phyloP scores from a whole-genome alignment of 2,329 filamentous ascomycete species.

The Stachybotrys echinatus region DNA sequence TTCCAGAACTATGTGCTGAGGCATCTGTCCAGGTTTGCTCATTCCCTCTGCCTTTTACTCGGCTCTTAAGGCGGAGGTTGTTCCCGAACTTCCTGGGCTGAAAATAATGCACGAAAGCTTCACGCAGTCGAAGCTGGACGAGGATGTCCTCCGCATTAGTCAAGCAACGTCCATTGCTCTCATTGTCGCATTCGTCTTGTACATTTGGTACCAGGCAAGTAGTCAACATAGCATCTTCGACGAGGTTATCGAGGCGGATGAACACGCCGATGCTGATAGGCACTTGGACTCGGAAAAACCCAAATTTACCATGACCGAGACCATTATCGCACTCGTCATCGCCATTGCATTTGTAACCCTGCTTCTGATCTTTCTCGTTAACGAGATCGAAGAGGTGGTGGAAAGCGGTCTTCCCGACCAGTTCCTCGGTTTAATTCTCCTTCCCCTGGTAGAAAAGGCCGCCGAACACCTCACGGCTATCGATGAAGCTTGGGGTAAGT shows the following conservation, averaged over 20 bases:
- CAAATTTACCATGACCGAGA: conserved; percentile 63
- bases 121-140: conserved; percentile 30
- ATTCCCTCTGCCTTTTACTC: conserved; percentile 30
- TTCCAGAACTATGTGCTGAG: too few species aligned
- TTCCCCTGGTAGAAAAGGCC: conserved; percentile 65
- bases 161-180: conserved; percentile 58
- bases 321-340: conserved; percentile 51
- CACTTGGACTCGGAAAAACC: conserved; percentile 50
- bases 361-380: conserved; percentile 63
- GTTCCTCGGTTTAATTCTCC: conserved; percentile 51
- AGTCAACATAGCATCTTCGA: conserved; percentile 61
- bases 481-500: conserved; percentile 57
- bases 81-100: conserved; percentile 14
- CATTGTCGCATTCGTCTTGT: conserved; percentile 52
- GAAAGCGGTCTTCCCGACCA: conserved; percentile 24
- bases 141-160: conserved; percentile 52
- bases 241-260: conserved; percentile 40
- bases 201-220: conserved; percentile 56
- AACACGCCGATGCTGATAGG: conserved; percentile 53
- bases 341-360: conserved; percentile 56
- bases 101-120: conserved; percentile 18
- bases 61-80: conserved; percentile 22
- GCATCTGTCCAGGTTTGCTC: too few species aligned
- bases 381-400: conserved; percentile 52
- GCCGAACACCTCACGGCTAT: conserved; percentile 66